Evolutionary conservation across 306 rosid species (phyloP).

Genomic region (Crotalaria pallida): DNA sequence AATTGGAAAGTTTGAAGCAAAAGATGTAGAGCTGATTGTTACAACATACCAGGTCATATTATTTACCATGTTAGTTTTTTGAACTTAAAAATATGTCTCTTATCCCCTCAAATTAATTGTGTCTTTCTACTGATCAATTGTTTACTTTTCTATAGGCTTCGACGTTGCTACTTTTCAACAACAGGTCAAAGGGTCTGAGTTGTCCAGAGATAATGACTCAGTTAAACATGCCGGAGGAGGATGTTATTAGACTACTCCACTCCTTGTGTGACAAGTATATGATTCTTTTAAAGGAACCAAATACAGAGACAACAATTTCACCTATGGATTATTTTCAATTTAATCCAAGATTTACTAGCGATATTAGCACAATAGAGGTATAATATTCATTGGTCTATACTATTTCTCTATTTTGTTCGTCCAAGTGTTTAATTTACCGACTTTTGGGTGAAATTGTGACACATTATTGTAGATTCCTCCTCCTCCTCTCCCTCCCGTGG

Average conservation of each 20-base stretch:
- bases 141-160: constrained; percentile 57
- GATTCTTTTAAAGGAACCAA: constrained; percentile 80
- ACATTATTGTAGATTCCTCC: constrained; percentile 66
- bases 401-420: neutral
- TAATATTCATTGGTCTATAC: neutral
- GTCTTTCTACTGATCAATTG: constrained; percentile 8
- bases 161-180: constrained; percentile 74
- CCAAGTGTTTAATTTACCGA: neutral
- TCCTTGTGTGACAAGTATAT: constrained; percentile 93
- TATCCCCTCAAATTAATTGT: constrained; percentile 2
- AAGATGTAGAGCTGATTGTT: constrained; percentile 78
- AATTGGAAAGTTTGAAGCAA: constrained; percentile 75
- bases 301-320: constrained; percentile 55
- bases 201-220: constrained; percentile 82
- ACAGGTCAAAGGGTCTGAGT: constrained; percentile 71
- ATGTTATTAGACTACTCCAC: constrained; percentile 79
- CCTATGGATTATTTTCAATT: constrained; percentile 68
- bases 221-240: constrained; percentile 71
- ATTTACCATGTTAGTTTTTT: constrained; percentile 4
- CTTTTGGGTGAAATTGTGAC: constrained; percentile 2
- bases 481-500: constrained; percentile 94
- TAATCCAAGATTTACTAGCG: constrained; percentile 79
- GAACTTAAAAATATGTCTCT: neutral
- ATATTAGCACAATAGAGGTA: constrained; percentile 93
- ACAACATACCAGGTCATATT: constrained; percentile 84